Conservation (phyloP, 2,329 filamentous ascomycete genomes). For the Blastomyces parvus region DNA sequence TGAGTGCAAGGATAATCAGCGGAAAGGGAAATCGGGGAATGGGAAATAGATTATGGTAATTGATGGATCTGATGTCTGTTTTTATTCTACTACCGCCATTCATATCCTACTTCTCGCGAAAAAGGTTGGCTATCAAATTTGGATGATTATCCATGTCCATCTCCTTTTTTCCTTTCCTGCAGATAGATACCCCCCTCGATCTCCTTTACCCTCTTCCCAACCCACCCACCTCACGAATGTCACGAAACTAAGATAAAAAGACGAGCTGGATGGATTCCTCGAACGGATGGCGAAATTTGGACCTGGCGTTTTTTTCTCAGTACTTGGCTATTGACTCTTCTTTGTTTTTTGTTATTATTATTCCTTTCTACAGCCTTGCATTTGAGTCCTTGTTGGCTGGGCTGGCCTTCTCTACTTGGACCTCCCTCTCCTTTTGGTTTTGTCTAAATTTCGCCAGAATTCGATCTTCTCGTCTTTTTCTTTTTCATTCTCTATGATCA, state of each 20-base stretch:
- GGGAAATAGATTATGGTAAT: constrained; percentile 7
- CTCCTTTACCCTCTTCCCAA: neutral
- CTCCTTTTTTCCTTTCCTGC: neutral
- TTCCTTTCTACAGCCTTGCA: too few relatives aligned
- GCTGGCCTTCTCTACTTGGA: too few relatives aligned
- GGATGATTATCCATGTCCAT: neutral
- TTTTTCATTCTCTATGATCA: neutral
- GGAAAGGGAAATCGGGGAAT: constrained; percentile 21
- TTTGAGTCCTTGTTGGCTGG: too few relatives aligned
- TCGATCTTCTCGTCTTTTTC: neutral
- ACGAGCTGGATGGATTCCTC: neutral
- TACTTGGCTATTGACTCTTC: neutral
- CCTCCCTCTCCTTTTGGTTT: neutral
- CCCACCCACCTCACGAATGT: neutral
- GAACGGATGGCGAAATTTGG: neutral
- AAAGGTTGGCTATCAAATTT: neutral
- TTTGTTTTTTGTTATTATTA: neutral
- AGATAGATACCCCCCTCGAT: neutral
- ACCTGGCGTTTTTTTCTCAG: neutral
- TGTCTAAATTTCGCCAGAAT: neutral
- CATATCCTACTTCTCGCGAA: neutral
- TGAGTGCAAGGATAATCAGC: constrained; percentile 61
- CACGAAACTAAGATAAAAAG: neutral
- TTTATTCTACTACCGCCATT: too few relatives aligned
- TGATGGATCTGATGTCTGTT: neutral